These are phyloP conservation scores for barrel medic (Medicago truncatula) DNA, from an alignment of 306 rosid genomes.

Conservation along the genomic window MtrunA17r5.0-ANR NC_053042.1:34933501-34934000, in stretches of 20 bases:
- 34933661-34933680: slow-evolving; percentile 32
- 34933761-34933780: slow-evolving; percentile 11
- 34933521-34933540: slow-evolving; percentile 24
- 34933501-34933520: slow-evolving; percentile 37
- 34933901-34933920: slow-evolving; percentile 72
- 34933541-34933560: slow-evolving; percentile 6
- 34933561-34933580: slow-evolving; percentile 27
- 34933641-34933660: slow-evolving; percentile 26
- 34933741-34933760: slow-evolving; percentile 29
- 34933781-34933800: slow-evolving; percentile 8
- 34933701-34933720: slow-evolving; percentile 24
- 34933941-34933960: slow-evolving; percentile 20
- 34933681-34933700: slow-evolving; percentile 12
- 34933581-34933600: slow-evolving; percentile 22
- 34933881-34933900: slow-evolving; percentile 99
- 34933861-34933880: slow-evolving; percentile 87
- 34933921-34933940: slow-evolving; percentile 30
- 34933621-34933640: slow-evolving; percentile 16
- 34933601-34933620: slow-evolving; percentile 15
- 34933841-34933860: slow-evolving; percentile 90
- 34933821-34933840: slow-evolving; percentile 32
- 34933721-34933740: slow-evolving; percentile 37
- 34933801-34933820: slow-evolving; percentile 36
- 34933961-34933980: slow-evolving; percentile 21
- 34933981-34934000: slow-evolving; percentile 27